Evolutionary conservation across 805 yeast species (phyloP), one percentile per base, ranked within the genome.

Genomic region (Kodamaea sagamina): DNA sequence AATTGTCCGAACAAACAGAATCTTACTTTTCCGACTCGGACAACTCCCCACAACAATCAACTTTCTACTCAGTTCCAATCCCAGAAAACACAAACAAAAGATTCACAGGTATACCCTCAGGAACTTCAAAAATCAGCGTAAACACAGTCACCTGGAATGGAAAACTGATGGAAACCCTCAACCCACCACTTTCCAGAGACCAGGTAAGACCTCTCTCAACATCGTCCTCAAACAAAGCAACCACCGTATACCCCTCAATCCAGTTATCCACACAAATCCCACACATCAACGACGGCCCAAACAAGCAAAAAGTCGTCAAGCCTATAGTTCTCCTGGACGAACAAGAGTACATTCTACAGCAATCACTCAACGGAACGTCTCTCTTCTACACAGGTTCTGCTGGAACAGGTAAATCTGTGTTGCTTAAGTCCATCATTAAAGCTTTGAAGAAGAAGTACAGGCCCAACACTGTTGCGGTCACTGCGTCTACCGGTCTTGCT

Each of bases 341-440:
- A 55, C 95, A 86, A 56, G 74, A 76, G 44, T 65, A 74, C 39
- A 80, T 93, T 16, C 72, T 87, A 8, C 77, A 80, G 7, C 63
- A 86, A 42, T 95, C 84, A 0, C 63, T 78, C 34, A 57, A 69
- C 16, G 89, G 95, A 0, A 66, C 71, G 12, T 87, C 84, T 46
- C 65, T 93, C 2, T 93, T 93, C 58, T 93, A 87, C 60, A 93
- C 99, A 0, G 99, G 99, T 39, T 89, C 97, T 25, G 99, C 99
- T 0, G 99, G 99, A 55, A 93, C 99, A 0, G 99, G 99, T 58
- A 93, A 93, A 59, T 92, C 99, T 1, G 84, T 93, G 3, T 68
- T 93, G n/a, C 67, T 93, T 39, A 75, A 77, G 47, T 72, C 79
- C 8, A 69, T 86, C 27, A 85, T 86, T 42, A 76, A 77, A 52